Evolutionary conservation across 2,329 filamentous ascomycete species (phyloP).

Genomic region (Hirsutella thompsonii): DNA sequence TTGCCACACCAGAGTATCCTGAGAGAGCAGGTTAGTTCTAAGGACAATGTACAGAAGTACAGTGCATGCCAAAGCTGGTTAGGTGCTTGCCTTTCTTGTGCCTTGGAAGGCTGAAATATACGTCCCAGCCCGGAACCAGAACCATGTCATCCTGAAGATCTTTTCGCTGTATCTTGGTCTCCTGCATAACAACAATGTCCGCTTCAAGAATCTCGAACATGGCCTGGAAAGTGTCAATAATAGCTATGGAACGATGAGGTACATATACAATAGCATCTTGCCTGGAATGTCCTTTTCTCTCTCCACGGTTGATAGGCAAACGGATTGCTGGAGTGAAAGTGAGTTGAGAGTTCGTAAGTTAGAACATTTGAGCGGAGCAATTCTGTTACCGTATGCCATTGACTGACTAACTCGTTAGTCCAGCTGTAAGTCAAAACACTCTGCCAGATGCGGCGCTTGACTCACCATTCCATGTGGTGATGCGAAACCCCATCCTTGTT

Average conservation of each 20-base stretch:
- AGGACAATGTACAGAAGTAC: neutral
- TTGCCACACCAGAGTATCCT: slow-evolving; percentile 93
- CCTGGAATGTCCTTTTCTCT: slow-evolving; percentile 56
- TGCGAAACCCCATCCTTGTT: slow-evolving; percentile 55
- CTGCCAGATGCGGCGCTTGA: neutral
- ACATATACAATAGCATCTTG: slow-evolving; percentile 16
- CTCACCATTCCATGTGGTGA: slow-evolving; percentile 77
- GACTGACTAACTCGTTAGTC: slow-evolving; percentile 31
- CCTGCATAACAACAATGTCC: slow-evolving; percentile 91
- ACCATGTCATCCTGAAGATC: slow-evolving; percentile 94
- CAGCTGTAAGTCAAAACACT: neutral
- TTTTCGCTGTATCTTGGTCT: slow-evolving; percentile 90
- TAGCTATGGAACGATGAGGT: neutral
- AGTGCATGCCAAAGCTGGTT: neutral
- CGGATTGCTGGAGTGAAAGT: slow-evolving; percentile 45
- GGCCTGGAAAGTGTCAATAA: slow-evolving; percentile 31
- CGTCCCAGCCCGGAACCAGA: slow-evolving; percentile 86
- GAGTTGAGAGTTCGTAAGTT: neutral
- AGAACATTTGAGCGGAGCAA: neutral
- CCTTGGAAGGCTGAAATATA: slow-evolving; percentile 84
- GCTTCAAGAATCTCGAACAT: slow-evolving; percentile 93
- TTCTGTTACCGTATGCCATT: slow-evolving; percentile 59
- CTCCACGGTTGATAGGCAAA: slow-evolving; percentile 80
- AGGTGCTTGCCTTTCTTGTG: slow-evolving; percentile 67
- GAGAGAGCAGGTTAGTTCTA: neutral